phyloP scores from a whole-genome alignment of 2,329 filamentous ascomycete species.

The Zymoseptoria passerinii region DNA sequence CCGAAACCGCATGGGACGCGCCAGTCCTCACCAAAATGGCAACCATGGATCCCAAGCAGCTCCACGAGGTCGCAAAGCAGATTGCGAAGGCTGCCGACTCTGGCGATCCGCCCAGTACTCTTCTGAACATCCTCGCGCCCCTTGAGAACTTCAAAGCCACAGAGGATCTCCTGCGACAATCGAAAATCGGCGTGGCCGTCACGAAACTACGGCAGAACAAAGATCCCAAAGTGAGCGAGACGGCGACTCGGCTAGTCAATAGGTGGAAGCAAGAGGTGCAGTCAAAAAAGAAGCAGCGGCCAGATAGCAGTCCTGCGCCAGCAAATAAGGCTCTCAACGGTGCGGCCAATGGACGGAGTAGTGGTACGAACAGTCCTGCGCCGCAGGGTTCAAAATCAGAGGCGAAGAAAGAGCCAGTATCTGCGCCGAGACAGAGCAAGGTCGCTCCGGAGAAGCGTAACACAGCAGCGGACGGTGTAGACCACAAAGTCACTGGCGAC shows the following conservation, averaged over 20 bases:
- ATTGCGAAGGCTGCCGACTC: conserved; percentile 69
- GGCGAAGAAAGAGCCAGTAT: conserved; percentile 19
- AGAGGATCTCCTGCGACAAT: conserved; percentile 82
- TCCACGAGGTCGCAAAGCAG: conserved; percentile 66
- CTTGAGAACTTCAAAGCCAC: conserved; percentile 74
- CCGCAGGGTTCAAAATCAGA: conserved; percentile 42
- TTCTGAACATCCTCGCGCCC: conserved; percentile 67
- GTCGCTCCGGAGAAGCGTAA: conserved; percentile 67
- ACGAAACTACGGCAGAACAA: conserved; percentile 79
- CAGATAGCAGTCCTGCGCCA: conserved; percentile 40
- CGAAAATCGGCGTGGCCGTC: conserved; percentile 83
- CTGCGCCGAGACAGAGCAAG: conserved; percentile 42
- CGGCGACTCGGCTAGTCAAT: conserved; percentile 72
- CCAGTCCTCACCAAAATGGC: conserved; percentile 13
- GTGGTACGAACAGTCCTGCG: conserved; percentile 33
- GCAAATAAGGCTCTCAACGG: conserved; percentile 32
- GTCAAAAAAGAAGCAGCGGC: conserved; percentile 31
- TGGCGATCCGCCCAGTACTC: conserved; percentile 63
- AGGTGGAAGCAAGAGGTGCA: conserved; percentile 82
- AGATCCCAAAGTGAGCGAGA: conserved; percentile 59
- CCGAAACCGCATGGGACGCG: neutral
- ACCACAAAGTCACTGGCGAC: conserved; percentile 66
- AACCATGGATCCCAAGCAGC: conserved; percentile 71
- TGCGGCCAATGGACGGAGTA: conserved; percentile 25
- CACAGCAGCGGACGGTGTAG: conserved; percentile 72